Evolutionary conservation across 1,284 basidiomycete genomes (phyloP).

Genomic region (Ganoderma sinense): DNA sequence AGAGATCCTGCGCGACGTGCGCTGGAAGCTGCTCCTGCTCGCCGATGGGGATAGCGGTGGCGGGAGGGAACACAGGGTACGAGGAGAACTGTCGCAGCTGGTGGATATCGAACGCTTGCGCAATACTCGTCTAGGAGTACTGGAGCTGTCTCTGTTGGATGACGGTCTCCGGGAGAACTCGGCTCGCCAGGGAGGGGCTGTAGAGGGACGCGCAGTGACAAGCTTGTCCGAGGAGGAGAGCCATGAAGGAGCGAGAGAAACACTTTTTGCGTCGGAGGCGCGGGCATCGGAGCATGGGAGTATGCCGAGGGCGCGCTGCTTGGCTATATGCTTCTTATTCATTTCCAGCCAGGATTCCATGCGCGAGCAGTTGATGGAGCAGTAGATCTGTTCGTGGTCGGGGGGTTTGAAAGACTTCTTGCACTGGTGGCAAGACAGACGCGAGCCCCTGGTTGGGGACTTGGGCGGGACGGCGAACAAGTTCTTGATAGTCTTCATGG

Average conservation of each 20-base stretch:
- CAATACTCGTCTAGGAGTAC: neutral
- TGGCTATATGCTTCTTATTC: neutral
- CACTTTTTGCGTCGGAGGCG: neutral
- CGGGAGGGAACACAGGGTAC: neutral
- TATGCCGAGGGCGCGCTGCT: neutral
- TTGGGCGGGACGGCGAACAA: constrained; percentile 6
- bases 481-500: constrained; percentile 18
- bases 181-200: neutral
- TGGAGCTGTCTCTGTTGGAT: neutral
- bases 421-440: constrained; percentile 2
- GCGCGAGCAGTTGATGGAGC: constrained; percentile 11
- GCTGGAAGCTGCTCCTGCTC: neutral
- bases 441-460: constrained; percentile 3
- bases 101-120: neutral
- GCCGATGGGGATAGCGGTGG: neutral
- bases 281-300: neutral
- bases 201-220: neutral
- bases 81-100: neutral
- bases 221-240: neutral
- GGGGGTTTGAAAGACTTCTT: constrained; percentile 7
- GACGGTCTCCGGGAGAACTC: neutral
- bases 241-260: neutral
- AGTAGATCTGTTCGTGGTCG: neutral
- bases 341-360: constrained; percentile 3
- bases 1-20: neutral